phyloP scores from a whole-genome alignment of 345 rosid species.

The Arabidopsis suecica region DNA sequence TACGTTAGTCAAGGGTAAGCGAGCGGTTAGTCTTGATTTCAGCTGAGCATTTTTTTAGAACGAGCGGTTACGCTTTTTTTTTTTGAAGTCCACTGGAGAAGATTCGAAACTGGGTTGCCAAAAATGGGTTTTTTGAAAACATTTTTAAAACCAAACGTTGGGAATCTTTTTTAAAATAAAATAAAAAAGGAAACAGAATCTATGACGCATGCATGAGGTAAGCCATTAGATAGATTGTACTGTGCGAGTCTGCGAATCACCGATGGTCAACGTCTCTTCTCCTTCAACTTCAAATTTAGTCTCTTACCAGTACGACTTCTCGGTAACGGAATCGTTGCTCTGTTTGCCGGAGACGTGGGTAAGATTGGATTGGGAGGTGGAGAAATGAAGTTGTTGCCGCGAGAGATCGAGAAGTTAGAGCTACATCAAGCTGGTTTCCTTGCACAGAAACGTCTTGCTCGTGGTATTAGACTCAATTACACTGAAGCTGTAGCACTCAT shows the following conservation, averaged over 20 bases:
- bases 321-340: constrained; percentile 3
- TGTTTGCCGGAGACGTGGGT: background rate
- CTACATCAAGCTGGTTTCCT: constrained; percentile 89
- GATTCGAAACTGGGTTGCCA: background rate
- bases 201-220: constrained; percentile 13
- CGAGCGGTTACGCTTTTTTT: constrained; percentile 24
- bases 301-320: background rate
- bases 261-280: background rate
- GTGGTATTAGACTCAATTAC: constrained; percentile 81
- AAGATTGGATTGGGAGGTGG: background rate
- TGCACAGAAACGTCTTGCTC: constrained; percentile 98
- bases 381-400: constrained; percentile 71
- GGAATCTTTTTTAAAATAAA: background rate
- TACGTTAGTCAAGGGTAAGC: constrained; percentile 12
- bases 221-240: constrained; percentile 6
- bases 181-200: background rate
- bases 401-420: constrained; percentile 81
- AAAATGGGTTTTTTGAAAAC: background rate
- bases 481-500: constrained; percentile 89
- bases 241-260: background rate
- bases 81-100: background rate
- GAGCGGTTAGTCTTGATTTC: constrained; percentile 38
- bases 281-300: background rate
- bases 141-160: background rate
- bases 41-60: constrained; percentile 15